These are phyloP conservation scores for Bocquillonia castaneifolia DNA, from an alignment of 441 rosid genomes.

Conservation along the genomic window DNA sequence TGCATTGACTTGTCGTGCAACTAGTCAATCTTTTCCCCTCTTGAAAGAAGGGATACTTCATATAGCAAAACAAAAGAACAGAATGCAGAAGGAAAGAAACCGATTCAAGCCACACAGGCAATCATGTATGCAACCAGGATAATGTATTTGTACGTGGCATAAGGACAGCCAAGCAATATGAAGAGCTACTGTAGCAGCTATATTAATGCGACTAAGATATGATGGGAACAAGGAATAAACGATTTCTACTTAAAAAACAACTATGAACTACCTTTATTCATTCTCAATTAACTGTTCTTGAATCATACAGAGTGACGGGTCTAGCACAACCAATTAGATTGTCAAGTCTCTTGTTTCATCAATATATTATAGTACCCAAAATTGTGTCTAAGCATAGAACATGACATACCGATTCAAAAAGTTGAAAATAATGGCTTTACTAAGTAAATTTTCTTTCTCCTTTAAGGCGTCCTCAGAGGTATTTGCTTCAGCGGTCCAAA, in stretches of 20 bases:
- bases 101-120: background rate
- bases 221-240: background rate
- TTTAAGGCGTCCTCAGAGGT: slow-evolving; percentile 77
- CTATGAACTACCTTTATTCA: background rate
- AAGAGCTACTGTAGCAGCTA: no score
- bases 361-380: background rate
- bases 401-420: slow-evolving; percentile 62
- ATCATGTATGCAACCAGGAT: background rate
- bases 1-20: background rate
- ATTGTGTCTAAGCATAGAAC: background rate
- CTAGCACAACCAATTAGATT: background rate
- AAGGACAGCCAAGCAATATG: no score
- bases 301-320: background rate
- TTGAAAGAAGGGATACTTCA: background rate
- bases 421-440: slow-evolving; percentile 68
- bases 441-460: slow-evolving; percentile 75
- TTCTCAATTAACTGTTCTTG: background rate
- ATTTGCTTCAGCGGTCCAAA: slow-evolving; percentile 82
- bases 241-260: background rate
- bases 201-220: background rate
- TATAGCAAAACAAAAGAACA: background rate
- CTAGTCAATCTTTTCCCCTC: background rate
- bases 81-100: background rate
- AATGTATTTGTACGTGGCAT: no score
- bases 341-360: background rate